Evolutionary conservation across 78 protist genomes (phyloP).

Genomic region (Salpingoeca rosetta): DNA sequence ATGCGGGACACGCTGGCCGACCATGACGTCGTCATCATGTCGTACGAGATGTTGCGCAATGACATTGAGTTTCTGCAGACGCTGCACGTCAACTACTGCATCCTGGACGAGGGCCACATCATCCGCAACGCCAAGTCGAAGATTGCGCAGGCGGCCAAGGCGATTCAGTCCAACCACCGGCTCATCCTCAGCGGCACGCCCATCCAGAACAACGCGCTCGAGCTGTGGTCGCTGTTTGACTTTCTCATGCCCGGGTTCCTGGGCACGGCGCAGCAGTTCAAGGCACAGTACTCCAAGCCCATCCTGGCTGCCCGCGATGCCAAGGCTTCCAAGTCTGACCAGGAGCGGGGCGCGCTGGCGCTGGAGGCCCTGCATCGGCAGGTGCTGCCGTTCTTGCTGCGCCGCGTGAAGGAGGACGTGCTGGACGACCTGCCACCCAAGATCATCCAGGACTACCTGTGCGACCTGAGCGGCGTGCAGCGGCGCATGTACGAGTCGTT

Average conservation of each 20-base stretch:
- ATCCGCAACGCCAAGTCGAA: conserved; percentile 67
- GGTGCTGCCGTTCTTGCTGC: conserved; percentile 89
- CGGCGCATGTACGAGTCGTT: conserved; percentile 31
- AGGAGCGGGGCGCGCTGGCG: conserved; percentile 62
- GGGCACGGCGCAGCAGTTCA: conserved; percentile 65
- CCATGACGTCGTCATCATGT: conserved; percentile 42
- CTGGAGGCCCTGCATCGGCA: conserved; percentile 73
- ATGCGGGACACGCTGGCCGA: neutral
- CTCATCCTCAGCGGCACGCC: conserved; percentile 96
- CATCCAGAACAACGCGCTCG: conserved; percentile 75
- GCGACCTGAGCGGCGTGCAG: conserved; percentile 66
- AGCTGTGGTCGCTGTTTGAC: conserved; percentile 94
- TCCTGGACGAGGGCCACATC: conserved; percentile 96
- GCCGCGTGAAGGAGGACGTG: conserved; percentile 89
- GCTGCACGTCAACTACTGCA: conserved; percentile 55
- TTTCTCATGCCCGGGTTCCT: conserved; percentile 96
- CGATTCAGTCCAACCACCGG: conserved; percentile 67
- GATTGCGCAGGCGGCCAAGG: conserved; percentile 56
- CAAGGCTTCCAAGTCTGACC: conserved; percentile 30
- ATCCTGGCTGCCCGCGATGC: conserved; percentile 51
- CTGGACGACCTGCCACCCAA: conserved; percentile 94
- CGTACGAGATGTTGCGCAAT: conserved; percentile 70
- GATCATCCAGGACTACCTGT: conserved; percentile 81
- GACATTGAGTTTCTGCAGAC: conserved; percentile 40
- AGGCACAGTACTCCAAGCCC: conserved; percentile 45